phyloP scores from a whole-genome alignment of 495 filamentous ascomycete species.

The Friedmanniomyces simplex region DNA sequence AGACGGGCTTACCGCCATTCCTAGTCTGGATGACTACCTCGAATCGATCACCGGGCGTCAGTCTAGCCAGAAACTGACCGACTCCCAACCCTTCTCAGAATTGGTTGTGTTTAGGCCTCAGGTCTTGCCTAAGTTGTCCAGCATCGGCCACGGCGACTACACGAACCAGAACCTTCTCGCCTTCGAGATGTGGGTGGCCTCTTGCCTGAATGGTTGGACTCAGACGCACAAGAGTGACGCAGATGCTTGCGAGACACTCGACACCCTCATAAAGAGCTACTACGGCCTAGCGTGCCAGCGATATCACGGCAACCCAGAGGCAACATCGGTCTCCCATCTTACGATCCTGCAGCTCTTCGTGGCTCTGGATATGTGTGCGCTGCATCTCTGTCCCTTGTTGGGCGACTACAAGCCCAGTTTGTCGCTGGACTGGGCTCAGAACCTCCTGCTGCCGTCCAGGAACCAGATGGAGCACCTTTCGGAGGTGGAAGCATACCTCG shows the following conservation, averaged over 20 bases:
- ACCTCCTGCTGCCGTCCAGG: slow-evolving; percentile 8
- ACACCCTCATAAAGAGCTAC: background rate
- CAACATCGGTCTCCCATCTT: background rate
- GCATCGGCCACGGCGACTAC: background rate
- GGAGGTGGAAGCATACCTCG: slow-evolving; percentile 34
- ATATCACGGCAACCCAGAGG: slow-evolving; percentile 3
- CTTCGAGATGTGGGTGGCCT: slow-evolving; percentile 38
- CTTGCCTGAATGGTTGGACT: slow-evolving; percentile 31
- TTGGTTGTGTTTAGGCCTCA: background rate
- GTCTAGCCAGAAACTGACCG: background rate
- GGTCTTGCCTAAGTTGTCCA: background rate
- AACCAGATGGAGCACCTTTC: slow-evolving; percentile 32
- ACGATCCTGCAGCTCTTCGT: slow-evolving; percentile 15
- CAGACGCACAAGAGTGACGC: background rate
- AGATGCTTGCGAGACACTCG: background rate
- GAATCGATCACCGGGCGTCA: background rate
- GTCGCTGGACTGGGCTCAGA: slow-evolving; percentile 6
- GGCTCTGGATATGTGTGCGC: background rate
- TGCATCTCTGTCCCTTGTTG: background rate
- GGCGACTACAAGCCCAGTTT: slow-evolving; percentile 9
- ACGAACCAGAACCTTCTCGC: slow-evolving; percentile 5
- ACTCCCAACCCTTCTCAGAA: background rate
- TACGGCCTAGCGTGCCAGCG: background rate
- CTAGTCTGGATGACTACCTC: background rate
- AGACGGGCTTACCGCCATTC: background rate